These are phyloP conservation scores for Penicillium hordei DNA, from an alignment of 2,329 filamentous ascomycete species.

Conservation along the genomic window DNA sequence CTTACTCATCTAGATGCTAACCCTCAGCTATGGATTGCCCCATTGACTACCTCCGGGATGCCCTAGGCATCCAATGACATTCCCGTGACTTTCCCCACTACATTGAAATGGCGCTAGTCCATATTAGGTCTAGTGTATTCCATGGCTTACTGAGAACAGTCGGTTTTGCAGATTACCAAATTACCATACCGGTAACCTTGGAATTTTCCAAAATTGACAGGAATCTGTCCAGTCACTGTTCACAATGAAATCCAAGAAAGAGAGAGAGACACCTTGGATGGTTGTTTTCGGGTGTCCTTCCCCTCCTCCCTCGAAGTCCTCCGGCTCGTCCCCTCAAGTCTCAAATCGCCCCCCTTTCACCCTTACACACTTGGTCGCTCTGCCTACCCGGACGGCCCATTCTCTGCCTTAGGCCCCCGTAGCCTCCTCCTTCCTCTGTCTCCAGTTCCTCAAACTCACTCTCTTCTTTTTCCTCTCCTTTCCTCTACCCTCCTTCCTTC, in stretches of 20 bases:
- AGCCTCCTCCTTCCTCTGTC: slow-evolving; percentile 24
- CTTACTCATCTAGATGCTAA: slow-evolving; percentile 12
- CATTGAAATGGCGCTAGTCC: not conserved
- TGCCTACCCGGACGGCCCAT: slow-evolving; percentile 20
- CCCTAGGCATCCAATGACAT: slow-evolving; percentile 6
- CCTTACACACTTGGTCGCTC: slow-evolving; percentile 7
- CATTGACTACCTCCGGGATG: not conserved
- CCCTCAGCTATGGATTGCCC: not conserved
- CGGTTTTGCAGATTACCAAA: slow-evolving; percentile 3
- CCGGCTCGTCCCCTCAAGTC: slow-evolving; percentile 3
- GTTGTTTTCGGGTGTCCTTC: slow-evolving; percentile 12
- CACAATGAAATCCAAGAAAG: not conserved
- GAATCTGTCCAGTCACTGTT: not conserved
- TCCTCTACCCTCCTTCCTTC: slow-evolving; percentile 22
- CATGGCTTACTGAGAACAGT: slow-evolving; percentile 5
- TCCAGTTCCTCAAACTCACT: slow-evolving; percentile 23
- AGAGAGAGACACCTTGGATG: not conserved
- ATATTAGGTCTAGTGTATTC: not conserved
- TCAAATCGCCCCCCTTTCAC: slow-evolving; percentile 14
- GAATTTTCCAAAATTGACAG: not conserved
- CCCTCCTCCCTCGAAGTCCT: not conserved
- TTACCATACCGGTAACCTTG: slow-evolving; percentile 7
- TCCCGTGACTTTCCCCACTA: slow-evolving; percentile 7
- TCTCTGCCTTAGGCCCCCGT: slow-evolving; percentile 28
- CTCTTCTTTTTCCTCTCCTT: slow-evolving; percentile 27